Evolutionary conservation across 2,329 filamentous ascomycete species (phyloP).

Genomic region (Penicillium sp.): DNA sequence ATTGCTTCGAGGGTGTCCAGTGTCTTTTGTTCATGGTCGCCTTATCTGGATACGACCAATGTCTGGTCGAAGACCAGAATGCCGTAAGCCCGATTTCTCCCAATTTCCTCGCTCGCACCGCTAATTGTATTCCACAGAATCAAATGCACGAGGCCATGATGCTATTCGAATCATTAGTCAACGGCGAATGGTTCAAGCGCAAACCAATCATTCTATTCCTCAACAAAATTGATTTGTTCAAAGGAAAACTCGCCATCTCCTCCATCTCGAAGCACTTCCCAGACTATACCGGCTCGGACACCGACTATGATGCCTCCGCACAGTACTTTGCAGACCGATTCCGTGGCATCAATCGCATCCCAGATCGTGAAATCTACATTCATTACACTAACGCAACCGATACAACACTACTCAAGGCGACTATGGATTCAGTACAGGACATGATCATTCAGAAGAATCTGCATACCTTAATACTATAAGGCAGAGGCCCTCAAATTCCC

Average conservation of each 20-base stretch:
- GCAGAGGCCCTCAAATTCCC: conserved; percentile 12
- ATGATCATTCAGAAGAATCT: conserved; percentile 85
- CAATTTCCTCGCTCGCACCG: neutral
- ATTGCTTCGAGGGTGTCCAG: conserved; percentile 93
- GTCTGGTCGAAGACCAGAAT: conserved; percentile 92
- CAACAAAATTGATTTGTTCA: conserved; percentile 86
- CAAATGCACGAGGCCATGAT: conserved; percentile 90
- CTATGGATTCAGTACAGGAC: conserved; percentile 81
- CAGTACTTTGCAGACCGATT: conserved; percentile 84
- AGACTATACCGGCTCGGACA: conserved; percentile 70
- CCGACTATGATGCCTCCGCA: conserved; percentile 71
- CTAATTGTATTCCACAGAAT: conserved; percentile 55
- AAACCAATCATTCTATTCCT: conserved; percentile 81
- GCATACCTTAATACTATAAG: conserved; percentile 70
- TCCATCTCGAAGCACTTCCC: conserved; percentile 75
- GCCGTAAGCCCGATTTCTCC: conserved; percentile 63
- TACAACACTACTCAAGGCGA: conserved; percentile 78
- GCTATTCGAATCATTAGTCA: conserved; percentile 82
- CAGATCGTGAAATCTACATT: conserved; percentile 58
- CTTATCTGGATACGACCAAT: conserved; percentile 95
- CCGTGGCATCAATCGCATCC: conserved; percentile 67
- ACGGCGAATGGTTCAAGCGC: conserved; percentile 81
- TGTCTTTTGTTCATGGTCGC: conserved; percentile 90
- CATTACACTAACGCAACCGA: conserved; percentile 62
- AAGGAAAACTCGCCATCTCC: conserved; percentile 68